Evolutionary conservation across 2,329 filamentous ascomycete species (phyloP).

Genomic region (Elsinoe necatrix): DNA sequence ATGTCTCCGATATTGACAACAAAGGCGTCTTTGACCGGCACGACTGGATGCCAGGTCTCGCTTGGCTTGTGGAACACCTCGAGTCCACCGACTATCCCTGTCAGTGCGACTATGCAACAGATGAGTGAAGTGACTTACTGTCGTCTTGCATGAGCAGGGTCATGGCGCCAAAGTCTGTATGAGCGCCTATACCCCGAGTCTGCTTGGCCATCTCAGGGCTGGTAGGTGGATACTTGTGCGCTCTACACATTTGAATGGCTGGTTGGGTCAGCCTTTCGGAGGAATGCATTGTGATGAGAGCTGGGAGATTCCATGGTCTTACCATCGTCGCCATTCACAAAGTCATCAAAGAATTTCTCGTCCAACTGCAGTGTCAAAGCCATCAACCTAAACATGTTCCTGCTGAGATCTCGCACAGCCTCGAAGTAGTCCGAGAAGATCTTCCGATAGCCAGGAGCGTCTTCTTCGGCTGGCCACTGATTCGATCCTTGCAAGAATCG

Average conservation of each 20-base stretch:
- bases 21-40: conserved; percentile 22
- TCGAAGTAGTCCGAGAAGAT: conserved; percentile 36
- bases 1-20: conserved; percentile 22
- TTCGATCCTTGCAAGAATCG: conserved; percentile 15
- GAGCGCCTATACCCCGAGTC: conserved; percentile 36
- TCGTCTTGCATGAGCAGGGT: conserved; percentile 37
- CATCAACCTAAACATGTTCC: conserved; percentile 35
- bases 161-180: conserved; percentile 38
- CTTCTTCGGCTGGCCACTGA: conserved; percentile 18
- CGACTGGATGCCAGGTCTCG: conserved; percentile 28
- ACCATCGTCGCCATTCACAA: conserved; percentile 31
- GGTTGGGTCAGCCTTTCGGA: background rate
- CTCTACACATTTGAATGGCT: conserved; percentile 3
- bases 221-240: conserved; percentile 33
- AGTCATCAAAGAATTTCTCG: conserved; percentile 32
- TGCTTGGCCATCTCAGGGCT: conserved; percentile 31
- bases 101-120: background rate
- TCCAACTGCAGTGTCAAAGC: conserved; percentile 35
- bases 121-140: background rate
- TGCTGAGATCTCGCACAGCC: conserved; percentile 32
- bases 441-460: conserved; percentile 29
- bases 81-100: conserved; percentile 27
- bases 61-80: conserved; percentile 29
- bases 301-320: conserved; percentile 23
- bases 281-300: too few relatives aligned